These are phyloP conservation scores for Nigrospora sphaerica DNA, from an alignment of 2,329 filamentous ascomycete species.

Conservation along the genomic window DNA sequence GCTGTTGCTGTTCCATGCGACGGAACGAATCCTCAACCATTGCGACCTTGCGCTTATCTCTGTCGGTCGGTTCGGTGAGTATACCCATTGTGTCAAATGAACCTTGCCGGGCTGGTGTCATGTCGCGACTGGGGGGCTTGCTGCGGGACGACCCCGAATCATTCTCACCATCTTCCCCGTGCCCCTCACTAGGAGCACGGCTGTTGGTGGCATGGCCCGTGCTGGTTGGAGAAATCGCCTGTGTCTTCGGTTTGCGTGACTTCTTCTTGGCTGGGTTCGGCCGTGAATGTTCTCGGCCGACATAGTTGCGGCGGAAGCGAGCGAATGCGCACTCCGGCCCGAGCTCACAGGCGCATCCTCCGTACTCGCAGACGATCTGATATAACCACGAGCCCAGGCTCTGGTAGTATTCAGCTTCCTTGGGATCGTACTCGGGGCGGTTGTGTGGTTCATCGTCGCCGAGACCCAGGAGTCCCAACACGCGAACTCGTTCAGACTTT, in stretches of 20 bases:
- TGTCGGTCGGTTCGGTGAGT: conserved; percentile 56
- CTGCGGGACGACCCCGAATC: conserved; percentile 52
- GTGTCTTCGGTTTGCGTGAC: conserved; percentile 45
- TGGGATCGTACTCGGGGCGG: conserved; percentile 46
- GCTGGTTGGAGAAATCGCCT: conserved; percentile 54
- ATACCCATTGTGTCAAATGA: conserved; percentile 54
- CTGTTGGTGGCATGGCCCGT: conserved; percentile 57
- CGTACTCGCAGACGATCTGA: conserved; percentile 67
- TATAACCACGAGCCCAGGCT: conserved; percentile 59
- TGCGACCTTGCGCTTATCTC: conserved; percentile 60
- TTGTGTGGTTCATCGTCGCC: conserved; percentile 48
- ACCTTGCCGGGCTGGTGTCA: conserved; percentile 54
- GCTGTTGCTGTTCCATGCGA: conserved; percentile 49
- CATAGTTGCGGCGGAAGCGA: conserved; percentile 54
- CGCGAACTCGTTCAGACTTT: conserved; percentile 45
- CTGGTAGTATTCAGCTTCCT: conserved; percentile 50
- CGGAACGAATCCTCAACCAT: conserved; percentile 59
- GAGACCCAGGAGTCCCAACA: conserved; percentile 53
- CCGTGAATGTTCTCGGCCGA: conserved; percentile 36
- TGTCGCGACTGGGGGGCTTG: conserved; percentile 60
- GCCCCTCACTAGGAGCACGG: conserved; percentile 56
- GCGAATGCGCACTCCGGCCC: conserved; percentile 57
- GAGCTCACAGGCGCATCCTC: conserved; percentile 68
- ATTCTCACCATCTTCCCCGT: conserved; percentile 48
- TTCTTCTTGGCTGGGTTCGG: conserved; percentile 31